Evolutionary conservation across 345 rosid genomes (phyloP).

Genomic region (Populus alba): DNA sequence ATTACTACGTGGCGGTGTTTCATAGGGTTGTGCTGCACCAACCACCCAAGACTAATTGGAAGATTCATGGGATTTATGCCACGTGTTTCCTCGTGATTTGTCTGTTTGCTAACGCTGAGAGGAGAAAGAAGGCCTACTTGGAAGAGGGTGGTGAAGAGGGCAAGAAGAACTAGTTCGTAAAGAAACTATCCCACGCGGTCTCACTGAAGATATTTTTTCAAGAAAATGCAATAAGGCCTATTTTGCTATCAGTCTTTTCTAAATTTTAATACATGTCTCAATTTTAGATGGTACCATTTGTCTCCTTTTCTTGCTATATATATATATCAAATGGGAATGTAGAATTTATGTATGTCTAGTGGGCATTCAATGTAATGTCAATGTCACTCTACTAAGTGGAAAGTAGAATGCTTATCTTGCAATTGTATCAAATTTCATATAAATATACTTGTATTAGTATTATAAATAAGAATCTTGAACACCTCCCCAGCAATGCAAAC

Average conservation of each 20-base stretch:
- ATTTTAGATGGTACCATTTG: background rate
- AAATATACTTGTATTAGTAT: background rate
- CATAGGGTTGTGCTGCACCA: slow-evolving; percentile 76
- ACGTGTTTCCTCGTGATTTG: slow-evolving; percentile 77
- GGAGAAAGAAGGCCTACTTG: slow-evolving; percentile 87
- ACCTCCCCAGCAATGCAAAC: no score
- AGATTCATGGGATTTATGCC: slow-evolving; percentile 83
- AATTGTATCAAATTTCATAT: background rate
- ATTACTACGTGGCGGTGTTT: slow-evolving; percentile 85
- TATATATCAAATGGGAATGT: background rate
- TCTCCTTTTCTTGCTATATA: background rate
- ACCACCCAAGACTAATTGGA: slow-evolving; percentile 93
- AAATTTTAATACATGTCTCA: background rate
- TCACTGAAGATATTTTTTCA: background rate
- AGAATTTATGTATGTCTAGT: background rate
- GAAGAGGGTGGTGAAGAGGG: slow-evolving; percentile 92
- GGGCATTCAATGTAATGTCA: background rate
- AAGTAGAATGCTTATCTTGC: background rate
- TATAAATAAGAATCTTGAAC: background rate
- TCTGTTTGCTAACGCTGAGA: slow-evolving; percentile 59
- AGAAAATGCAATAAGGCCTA: background rate
- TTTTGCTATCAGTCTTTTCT: background rate
- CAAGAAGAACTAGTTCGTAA: slow-evolving; percentile 57
- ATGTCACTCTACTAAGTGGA: background rate
- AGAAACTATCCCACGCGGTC: slow-evolving; percentile 1